Evolutionary conservation across 2,329 filamentous ascomycete genomes (phyloP), one percentile per base, ranked within the genome.

Genomic region (Diplocarpon mali): DNA sequence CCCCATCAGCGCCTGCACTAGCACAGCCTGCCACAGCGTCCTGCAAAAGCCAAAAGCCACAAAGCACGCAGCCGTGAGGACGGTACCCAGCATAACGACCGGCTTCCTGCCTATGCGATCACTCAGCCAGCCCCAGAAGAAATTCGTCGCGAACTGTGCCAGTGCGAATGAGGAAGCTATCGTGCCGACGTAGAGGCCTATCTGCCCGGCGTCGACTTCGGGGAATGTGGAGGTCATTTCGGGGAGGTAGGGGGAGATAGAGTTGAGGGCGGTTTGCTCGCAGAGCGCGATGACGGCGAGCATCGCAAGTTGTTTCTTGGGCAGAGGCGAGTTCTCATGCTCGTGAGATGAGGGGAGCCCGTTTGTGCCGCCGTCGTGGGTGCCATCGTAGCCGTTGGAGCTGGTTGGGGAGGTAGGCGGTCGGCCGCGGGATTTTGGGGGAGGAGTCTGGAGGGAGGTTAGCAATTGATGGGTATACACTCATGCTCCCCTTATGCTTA

Each of bases 211-310:
- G 15, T 83, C 74, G 15, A 95, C 81, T 50, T 85, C 85, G 1
- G 86, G 84, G 61, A 96, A 96, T 1, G 78, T 80, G 16, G 78
- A 76, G 1, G 89, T 81, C 90, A 98, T 96, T 56, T 88, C 78
- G 0, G 92, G 92, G 1, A 98, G 76, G 64, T 98, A 98, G 1
- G 92, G 92, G 10, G 83, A 85, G 58, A 98, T 95, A 16, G 88
- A 95, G 64, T 98, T 98, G 60, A 98, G 75, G 0, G 92, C 92
- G 0, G 90, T 96, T 69, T 98, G 92, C 62, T 98, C 92, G 43
- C 85, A 84, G 16, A 98, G 72, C 6, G 89, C 89, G 48, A 98
- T 85, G 53, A 95, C 68, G 1, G 90, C 90, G 29, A 98, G 70
- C 11, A 96, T 76, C 5, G 80, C 73, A 49, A 98, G 80, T 68